Conservation (phyloP, 176 grass and related monocot genomes). For the Aegilops tauschii region DNA sequence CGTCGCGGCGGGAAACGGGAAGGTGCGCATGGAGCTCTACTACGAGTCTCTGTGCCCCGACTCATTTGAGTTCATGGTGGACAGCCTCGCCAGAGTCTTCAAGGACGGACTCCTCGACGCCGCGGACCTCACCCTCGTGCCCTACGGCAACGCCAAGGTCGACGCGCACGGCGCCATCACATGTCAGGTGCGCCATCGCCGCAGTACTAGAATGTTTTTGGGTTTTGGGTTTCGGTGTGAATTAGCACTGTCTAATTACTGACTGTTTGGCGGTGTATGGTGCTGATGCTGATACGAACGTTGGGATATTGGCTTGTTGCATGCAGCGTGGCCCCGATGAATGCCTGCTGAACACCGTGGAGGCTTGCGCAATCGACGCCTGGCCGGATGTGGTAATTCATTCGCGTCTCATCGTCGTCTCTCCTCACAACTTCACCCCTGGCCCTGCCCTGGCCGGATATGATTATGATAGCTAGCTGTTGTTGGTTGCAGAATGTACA, state of each 20-base stretch:
- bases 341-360: conserved; percentile 77
- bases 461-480: neutral
- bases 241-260: no score
- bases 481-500: conserved; percentile 46
- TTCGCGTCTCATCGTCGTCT: neutral
- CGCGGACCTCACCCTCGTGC: conserved; percentile 39
- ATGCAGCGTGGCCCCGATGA: conserved; percentile 78
- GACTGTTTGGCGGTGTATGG: neutral
- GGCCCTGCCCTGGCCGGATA: neutral
- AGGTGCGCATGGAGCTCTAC: conserved; percentile 47
- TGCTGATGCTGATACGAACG: neutral
- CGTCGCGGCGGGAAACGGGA: neutral
- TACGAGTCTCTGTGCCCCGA: conserved; percentile 62
- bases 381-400: conserved; percentile 76
- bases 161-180: conserved; percentile 12
- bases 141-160: conserved; percentile 56
- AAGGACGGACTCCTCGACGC: conserved; percentile 32
- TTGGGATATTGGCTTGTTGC: conserved; percentile 25
- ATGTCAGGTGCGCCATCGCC: conserved; percentile 34
- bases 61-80: conserved; percentile 47
- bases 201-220: neutral
- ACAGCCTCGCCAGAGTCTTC: conserved; percentile 39
- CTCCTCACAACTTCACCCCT: neutral
- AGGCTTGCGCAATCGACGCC: conserved; percentile 73
- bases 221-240: neutral